Percentiles rank a stretch among this genome's conserved stretches.
Evolutionary conservation across 768 basidiomycete species (phyloP).

Genomic region (Pulveroboletus sp.): DNA sequence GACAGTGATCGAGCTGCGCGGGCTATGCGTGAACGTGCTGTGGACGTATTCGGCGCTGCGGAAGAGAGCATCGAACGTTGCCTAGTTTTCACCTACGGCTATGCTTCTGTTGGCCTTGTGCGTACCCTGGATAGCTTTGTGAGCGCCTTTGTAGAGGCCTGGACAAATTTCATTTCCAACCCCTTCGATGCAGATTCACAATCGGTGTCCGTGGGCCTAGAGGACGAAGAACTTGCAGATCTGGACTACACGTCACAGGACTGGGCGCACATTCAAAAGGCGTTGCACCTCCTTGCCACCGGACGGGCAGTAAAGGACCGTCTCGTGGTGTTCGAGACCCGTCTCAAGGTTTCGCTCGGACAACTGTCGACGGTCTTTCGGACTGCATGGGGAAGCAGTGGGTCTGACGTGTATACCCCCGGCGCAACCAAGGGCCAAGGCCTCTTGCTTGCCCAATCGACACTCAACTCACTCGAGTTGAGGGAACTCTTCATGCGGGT

Average conservation of each 20-base stretch:
- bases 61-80: constrained; percentile 80
- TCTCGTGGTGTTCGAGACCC: constrained; percentile 62
- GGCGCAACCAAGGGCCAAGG: constrained; percentile 62
- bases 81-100: constrained; percentile 82
- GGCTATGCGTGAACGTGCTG: constrained; percentile 65
- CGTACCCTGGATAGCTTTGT: constrained; percentile 70
- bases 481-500: constrained; percentile 31
- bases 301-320: constrained; percentile 70
- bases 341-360: constrained; percentile 53
- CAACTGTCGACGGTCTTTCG: constrained; percentile 60
- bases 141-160: constrained; percentile 61
- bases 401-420: constrained; percentile 49
- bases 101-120: constrained; percentile 70
- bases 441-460: constrained; percentile 75
- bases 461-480: constrained; percentile 78
- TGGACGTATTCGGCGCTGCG: constrained; percentile 69
- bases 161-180: constrained; percentile 49
- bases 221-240: constrained; percentile 64
- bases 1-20: constrained; percentile 48
- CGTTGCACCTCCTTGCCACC: constrained; percentile 78
- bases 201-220: constrained; percentile 14
- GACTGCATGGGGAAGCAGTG: constrained; percentile 46
- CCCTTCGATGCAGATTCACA: constrained; percentile 30
- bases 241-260: constrained; percentile 86
- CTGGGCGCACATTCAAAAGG: constrained; percentile 82